phyloP scores from a whole-genome alignment of 768 basidiomycete species.

The Rhizopogon vesiculosus region DNA sequence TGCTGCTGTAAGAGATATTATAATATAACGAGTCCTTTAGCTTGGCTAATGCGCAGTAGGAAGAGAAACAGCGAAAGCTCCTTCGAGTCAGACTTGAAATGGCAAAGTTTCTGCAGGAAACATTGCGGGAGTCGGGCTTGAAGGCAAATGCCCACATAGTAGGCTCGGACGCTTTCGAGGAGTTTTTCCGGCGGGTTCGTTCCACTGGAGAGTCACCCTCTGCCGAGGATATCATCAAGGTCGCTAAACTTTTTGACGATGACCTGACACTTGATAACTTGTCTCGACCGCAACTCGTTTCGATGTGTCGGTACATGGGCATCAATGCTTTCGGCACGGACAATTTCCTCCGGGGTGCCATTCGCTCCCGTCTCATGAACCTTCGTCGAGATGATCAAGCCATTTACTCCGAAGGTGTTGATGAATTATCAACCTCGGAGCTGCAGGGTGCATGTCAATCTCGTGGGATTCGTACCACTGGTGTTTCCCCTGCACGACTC shows the following conservation, averaged over 20 bases:
- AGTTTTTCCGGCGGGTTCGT: constrained; percentile 98
- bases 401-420: constrained; percentile 86
- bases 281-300: constrained; percentile 95
- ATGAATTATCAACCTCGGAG: constrained; percentile 86
- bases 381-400: constrained; percentile 91
- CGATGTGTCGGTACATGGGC: constrained; percentile 97
- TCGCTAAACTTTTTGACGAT: constrained; percentile 95
- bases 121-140: constrained; percentile 88
- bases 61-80: constrained; percentile 95
- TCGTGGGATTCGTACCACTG: constrained; percentile 86
- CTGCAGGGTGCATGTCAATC: constrained; percentile 91
- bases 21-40: background rate
- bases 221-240: constrained; percentile 82
- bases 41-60: constrained; percentile 39
- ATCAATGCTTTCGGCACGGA: constrained; percentile 98
- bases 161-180: constrained; percentile 94
- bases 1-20: constrained; percentile 60
- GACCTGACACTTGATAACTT: constrained; percentile 98
- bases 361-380: constrained; percentile 76
- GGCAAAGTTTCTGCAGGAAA: constrained; percentile 99
- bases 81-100: constrained; percentile 93
- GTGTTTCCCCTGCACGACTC: constrained; percentile 82
- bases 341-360: constrained; percentile 92
- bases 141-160: constrained; percentile 93
- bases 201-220: constrained; percentile 95